Evolutionary conservation across 192 early-diverging fungal genomes (phyloP), one percentile per base, ranked within the genome.

Genomic region (Polychytrium aggregatum): DNA sequence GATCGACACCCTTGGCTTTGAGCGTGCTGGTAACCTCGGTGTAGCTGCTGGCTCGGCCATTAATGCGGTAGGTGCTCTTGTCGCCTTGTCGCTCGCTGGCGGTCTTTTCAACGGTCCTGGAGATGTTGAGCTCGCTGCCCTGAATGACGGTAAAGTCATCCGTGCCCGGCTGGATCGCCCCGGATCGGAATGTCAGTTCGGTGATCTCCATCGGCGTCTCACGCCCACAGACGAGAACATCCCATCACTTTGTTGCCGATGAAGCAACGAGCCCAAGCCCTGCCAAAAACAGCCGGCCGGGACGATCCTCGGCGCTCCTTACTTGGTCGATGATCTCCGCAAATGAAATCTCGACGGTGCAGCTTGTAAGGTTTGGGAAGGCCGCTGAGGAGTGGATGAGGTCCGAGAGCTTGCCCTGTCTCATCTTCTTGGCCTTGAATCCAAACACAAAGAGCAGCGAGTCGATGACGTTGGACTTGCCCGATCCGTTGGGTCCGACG

Each of bases 401-500:
- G 53, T 94, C 87, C 0, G 85, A 87, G 20, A 97, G 64, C 53
- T 90, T 94, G n/a, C 78, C 86, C 57, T 98, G 96, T 29, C 92
- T 77, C 75, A 98, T 90, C 63, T 97, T 97, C 70, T 82, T 89
- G 4, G 96, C 92, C 37, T 89, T 78, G 69, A 90, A 96, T 16
- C 96, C 96, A 81, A 98, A 98, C 31, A 98, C 96, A 63, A 98
- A 98, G 26, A 98, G 63, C 41, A 98, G 68, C 0, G 90, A 84
- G 56, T 98, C 96, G 48, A 98, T 97, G 11, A 98, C 96, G 55
- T 97, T 98, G 24, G 90, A 93, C 70, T 98, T 98, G 38, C 93
- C 96, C 11, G 89, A 94, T 26, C 93, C 93, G 48, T 98, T 98
- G 2, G 92, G 96, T 4, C 96, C 96, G 11, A 97, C 93, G 41